phyloP scores from a whole-genome alignment of 495 filamentous ascomycete genomes.

The Penicillium nucicola region DNA sequence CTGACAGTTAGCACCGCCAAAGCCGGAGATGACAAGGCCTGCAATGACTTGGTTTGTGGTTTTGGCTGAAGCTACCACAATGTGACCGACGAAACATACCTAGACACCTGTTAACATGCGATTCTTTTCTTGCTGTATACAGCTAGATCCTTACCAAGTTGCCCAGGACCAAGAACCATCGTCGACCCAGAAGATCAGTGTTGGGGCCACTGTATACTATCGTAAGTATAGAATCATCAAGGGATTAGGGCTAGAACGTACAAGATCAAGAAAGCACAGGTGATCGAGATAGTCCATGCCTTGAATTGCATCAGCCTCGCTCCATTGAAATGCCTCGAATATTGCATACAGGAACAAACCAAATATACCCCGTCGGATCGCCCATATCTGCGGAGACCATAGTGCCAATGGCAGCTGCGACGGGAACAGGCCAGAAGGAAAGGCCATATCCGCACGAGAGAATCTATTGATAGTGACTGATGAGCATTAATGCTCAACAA shows the following conservation, averaged over 20 bases:
- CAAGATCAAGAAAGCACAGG: conserved; percentile 24
- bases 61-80: conserved; percentile 21
- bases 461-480: conserved; percentile 10
- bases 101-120: not conserved
- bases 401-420: conserved; percentile 16
- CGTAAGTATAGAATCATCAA: not conserved
- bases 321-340: not conserved
- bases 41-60: conserved; percentile 21
- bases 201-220: conserved; percentile 18
- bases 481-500: not conserved
- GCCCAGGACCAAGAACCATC: conserved; percentile 24
- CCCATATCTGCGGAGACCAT: conserved; percentile 20
- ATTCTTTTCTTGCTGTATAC: not conserved
- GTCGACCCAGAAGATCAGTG: conserved; percentile 23
- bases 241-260: conserved; percentile 1
- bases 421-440: conserved; percentile 23
- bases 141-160: conserved; percentile 13
- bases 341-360: conserved; percentile 20
- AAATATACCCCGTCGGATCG: conserved; percentile 17
- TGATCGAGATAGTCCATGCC: conserved; percentile 28
- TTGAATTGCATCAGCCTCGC: not conserved
- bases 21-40: conserved; percentile 19
- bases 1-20: conserved; percentile 24
- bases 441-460: conserved; percentile 27
- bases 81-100: conserved; percentile 22